phyloP scores from a whole-genome alignment of 1,139 yeast genomes.

The Kurtzmaniella natalensis region DNA sequence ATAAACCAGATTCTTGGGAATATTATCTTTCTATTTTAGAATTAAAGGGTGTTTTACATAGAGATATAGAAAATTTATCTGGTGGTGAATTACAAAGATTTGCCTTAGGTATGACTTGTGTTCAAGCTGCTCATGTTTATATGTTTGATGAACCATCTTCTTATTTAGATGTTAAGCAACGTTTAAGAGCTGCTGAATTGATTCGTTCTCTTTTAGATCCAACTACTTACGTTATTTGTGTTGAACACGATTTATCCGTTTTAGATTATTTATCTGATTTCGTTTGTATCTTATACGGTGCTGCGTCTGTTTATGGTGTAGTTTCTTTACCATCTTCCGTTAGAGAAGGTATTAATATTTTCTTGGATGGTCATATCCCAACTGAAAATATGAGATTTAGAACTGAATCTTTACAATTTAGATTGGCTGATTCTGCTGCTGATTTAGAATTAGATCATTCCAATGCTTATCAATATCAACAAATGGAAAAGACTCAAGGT shows the following conservation, averaged over 20 bases:
- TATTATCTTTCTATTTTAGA: slow-evolving; percentile 67
- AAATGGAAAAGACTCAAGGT: slow-evolving; percentile 88
- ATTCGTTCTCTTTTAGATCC: slow-evolving; percentile 80
- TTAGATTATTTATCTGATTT: slow-evolving; percentile 94
- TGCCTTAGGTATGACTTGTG: slow-evolving; percentile 96
- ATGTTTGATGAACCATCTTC: slow-evolving; percentile 99
- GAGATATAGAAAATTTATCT: slow-evolving; percentile 85
- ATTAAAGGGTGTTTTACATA: slow-evolving; percentile 64
- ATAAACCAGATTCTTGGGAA: slow-evolving; percentile 58
- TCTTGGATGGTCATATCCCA: slow-evolving; percentile 96
- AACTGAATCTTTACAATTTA: slow-evolving; percentile 90
- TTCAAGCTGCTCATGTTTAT: slow-evolving; percentile 90
- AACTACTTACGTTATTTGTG: slow-evolving; percentile 84
- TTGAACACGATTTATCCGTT: slow-evolving; percentile 97
- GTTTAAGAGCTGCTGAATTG: slow-evolving; percentile 93
- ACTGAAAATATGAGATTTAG: slow-evolving; percentile 96
- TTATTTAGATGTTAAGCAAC: slow-evolving; percentile 95
- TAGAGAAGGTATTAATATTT: slow-evolving; percentile 97
- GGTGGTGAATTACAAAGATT: slow-evolving; percentile 99
- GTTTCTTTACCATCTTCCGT: slow-evolving; percentile 94
- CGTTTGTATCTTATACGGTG: slow-evolving; percentile 94
- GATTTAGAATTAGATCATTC: slow-evolving; percentile 72
- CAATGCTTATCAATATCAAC: slow-evolving; percentile 72
- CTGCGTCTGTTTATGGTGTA: slow-evolving; percentile 97
- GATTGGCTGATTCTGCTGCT: slow-evolving; percentile 90